Base-by-base conservation (phyloP, 2,329 filamentous ascomycete genomes). In the Mycocentrospora acerina region DNA sequence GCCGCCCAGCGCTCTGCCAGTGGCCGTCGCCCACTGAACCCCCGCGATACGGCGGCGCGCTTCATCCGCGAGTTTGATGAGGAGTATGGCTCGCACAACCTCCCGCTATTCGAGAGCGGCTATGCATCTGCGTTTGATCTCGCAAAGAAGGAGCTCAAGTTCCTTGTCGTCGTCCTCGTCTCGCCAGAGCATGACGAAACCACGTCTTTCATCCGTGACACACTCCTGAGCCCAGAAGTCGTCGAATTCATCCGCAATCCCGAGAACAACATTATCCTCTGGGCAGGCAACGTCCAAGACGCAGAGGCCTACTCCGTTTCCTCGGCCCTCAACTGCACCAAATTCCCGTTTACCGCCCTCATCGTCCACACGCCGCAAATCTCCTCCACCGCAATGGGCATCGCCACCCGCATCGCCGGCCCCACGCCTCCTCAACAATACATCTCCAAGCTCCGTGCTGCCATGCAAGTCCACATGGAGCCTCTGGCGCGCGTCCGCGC, bases 111-210 rank as follows among this genome's bases (percentile, higher is more conserved):
- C 52, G 90, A 96, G 60, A 86, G 86, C 35, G 90, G 91, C 4
- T 93, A 97, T 61, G 90, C 94, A 4, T 87, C 95, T 68, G 90
- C 90, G 0, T 81, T 95, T 46, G 93, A 98, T 60, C 71, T 85
- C 25, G 90, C 91, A 5, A 96, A 97, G 72, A 84, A 83, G 53
- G 89, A 97, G 24, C 77, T 96, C 38, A 94, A 94, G 62, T 95
- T 94, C 62, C 74, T 98, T 11, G 70, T 97, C n/a, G 85, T 96
- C 12, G 73, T 97, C 4, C 78, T 98, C 12, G 72, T 95, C 36
- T 94, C 90, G 1, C 89, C 90, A 0, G 93, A 97, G 67, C 91
- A 98, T 66, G 93, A 98, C 60, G 90, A 97, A 55, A 97, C 88
- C 1, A 78, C 82, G 15, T 75, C 79, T 1, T 98, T 95, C 70